Evolutionary conservation across 129 eudicot species (phyloP), one percentile per base, ranked within the genome.

Genomic region (Gnaphalium uliginosum): DNA sequence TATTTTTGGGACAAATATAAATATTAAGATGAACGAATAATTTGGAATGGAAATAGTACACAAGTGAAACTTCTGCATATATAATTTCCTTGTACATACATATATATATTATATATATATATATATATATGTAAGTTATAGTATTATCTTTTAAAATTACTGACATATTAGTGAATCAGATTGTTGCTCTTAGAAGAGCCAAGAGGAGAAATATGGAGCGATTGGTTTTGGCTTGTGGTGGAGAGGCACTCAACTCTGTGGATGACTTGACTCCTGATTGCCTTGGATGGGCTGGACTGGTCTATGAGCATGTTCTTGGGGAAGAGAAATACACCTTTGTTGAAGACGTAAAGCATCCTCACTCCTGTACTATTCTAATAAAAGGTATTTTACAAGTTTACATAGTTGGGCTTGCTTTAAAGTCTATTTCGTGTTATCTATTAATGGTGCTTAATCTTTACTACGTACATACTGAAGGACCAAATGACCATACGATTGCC

Each of bases 281-380:
- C 78, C 96, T 92, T 86, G 98, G 98, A 30, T 92, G 98, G 98
- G 98, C 98, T 66, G 98, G 98, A 78, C 83, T 89, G 57, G 98
- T 92, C 10, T 92, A 92, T 75, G 98, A 92, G 77, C 98, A 92
- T 81, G 91, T 92, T n/a, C 98, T 92, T 53, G 98, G 98, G 32
- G 98, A 92, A 86, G 98, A 87, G 61, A 92, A 89, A 69, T 92
- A 92, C 76, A 92, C 98, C 19, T 92, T 92, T 79, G 98, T 92
- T 69, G 98, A 92, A 72, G 86, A 92, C 74, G 98, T 92, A 37
- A 92, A 84, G 70, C 84, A 92, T 78, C 98, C 98, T 51, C 85
- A 86, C 74, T 92, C 98, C 27, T 92, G 98, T 67, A 92, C 98
- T 8, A 89, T 92, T 74, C 81, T 92, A 62, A 92, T 92, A 41